phyloP scores from a whole-genome alignment of 2,329 filamentous ascomycete genomes.

The Polychaeton citri region DNA sequence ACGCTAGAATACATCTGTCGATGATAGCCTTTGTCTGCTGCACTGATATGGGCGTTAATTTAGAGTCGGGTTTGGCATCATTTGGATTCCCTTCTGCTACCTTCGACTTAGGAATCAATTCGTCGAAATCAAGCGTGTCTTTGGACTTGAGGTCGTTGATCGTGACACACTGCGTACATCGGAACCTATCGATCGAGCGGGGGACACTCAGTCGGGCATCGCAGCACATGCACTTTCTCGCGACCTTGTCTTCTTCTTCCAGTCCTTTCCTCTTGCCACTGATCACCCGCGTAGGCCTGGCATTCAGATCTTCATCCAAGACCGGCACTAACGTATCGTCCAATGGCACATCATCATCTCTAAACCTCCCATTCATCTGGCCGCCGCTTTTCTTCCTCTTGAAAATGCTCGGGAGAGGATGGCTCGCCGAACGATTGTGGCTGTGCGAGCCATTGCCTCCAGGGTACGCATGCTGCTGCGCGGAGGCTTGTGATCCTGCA shows the following conservation, averaged over 20 bases:
- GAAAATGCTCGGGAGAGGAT: slow-evolving; percentile 65
- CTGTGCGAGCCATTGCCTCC: slow-evolving; percentile 10
- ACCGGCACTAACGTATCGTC: slow-evolving; percentile 33
- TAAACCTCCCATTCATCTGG: slow-evolving; percentile 10
- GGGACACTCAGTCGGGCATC: slow-evolving; percentile 71
- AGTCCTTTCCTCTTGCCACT: slow-evolving; percentile 20
- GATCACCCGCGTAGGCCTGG: slow-evolving; percentile 11
- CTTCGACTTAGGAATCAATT: slow-evolving; percentile 5
- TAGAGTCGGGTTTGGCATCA: slow-evolving; percentile 3
- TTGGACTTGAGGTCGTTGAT: slow-evolving; percentile 57
- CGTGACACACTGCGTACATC: slow-evolving; percentile 72
- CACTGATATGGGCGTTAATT: slow-evolving; percentile 39
- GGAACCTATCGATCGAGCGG: slow-evolving; percentile 56
- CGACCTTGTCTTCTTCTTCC: slow-evolving; percentile 47
- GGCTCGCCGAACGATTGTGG: slow-evolving; percentile 55
- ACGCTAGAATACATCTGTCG: slow-evolving; percentile 39
- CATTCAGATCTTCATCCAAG: slow-evolving; percentile 21
- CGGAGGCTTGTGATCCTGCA: slow-evolving; percentile 8
- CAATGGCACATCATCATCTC: slow-evolving; percentile 21
- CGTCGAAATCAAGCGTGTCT: not conserved
- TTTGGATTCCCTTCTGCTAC: slow-evolving; percentile 8
- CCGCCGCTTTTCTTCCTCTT: slow-evolving; percentile 41
- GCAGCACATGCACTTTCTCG: slow-evolving; percentile 75
- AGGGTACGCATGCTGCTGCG: slow-evolving; percentile 9
- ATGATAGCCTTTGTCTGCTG: slow-evolving; percentile 47